These are phyloP conservation scores for Leersia perrieri DNA, from an alignment of 176 grass and related monocot species.

Conservation along the genomic window DNA sequence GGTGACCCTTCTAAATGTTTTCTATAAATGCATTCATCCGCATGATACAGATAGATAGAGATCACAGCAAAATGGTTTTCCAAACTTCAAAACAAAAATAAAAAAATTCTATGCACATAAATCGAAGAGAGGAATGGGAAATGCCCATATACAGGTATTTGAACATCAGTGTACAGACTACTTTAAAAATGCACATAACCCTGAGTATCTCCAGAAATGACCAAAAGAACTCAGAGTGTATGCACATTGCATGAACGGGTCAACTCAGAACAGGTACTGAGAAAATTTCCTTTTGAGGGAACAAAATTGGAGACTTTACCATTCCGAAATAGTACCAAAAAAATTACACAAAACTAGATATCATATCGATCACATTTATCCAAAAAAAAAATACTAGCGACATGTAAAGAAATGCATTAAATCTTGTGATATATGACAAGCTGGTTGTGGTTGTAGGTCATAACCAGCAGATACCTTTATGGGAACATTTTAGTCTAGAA, in stretches of 20 bases:
- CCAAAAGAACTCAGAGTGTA: neutral
- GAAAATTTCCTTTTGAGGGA: neutral
- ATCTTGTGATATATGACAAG: neutral
- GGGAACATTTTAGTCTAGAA: neutral
- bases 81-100: neutral
- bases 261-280: neutral
- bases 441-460: neutral
- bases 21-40: neutral
- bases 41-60: neutral
- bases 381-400: neutral
- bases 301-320: neutral
- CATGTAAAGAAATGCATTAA: neutral
- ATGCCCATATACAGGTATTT: conserved; percentile 3
- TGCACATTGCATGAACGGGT: neutral
- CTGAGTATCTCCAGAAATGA: conserved; percentile 11
- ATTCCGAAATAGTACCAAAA: neutral
- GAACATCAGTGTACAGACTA: neutral
- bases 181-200: neutral
- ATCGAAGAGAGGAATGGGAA: neutral
- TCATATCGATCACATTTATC: neutral
- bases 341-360: neutral
- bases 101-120: neutral
- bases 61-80: neutral
- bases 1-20: neutral
- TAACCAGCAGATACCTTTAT: conserved; percentile 1